Evolutionary conservation across 2,329 filamentous ascomycete genomes (phyloP).

Genomic region (Nothopassalora personata): DNA sequence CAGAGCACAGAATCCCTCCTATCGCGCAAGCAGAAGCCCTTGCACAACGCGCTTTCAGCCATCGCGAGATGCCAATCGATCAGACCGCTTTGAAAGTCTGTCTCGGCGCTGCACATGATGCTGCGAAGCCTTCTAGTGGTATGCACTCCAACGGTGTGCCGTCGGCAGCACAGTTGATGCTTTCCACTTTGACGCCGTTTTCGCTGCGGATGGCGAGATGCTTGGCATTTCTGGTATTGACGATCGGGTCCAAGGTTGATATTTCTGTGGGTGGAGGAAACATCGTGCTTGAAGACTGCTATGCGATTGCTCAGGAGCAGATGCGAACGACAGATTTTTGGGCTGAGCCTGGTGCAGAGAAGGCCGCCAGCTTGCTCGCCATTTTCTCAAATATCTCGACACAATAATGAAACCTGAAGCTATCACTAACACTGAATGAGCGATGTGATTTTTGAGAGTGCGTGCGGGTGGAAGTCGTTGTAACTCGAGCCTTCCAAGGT

Average conservation of each 20-base stretch:
- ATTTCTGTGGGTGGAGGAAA: neutral
- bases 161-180: conserved; percentile 2
- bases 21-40: conserved; percentile 4
- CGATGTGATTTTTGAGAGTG: neutral
- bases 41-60: conserved; percentile 7
- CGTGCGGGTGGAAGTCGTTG: neutral
- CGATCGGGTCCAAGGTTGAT: conserved; percentile 8
- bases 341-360: conserved; percentile 7
- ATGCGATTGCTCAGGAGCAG: conserved; percentile 9
- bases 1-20: conserved; percentile 2
- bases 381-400: neutral
- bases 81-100: conserved; percentile 14
- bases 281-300: conserved; percentile 6
- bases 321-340: conserved; percentile 11
- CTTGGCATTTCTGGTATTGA: conserved; percentile 9
- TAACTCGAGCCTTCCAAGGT: neutral
- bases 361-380: conserved; percentile 2
- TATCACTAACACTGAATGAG: no score
- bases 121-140: neutral
- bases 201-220: conserved; percentile 10
- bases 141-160: neutral
- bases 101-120: conserved; percentile 11
- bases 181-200: conserved; percentile 9
- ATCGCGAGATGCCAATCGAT: conserved; percentile 3
- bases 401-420: neutral